Percentiles rank a stretch among this genome's conserved stretches.
Evolutionary conservation across 164 flowering plant species (phyloP).

Genomic region (Paratinospora sagittata): DNA sequence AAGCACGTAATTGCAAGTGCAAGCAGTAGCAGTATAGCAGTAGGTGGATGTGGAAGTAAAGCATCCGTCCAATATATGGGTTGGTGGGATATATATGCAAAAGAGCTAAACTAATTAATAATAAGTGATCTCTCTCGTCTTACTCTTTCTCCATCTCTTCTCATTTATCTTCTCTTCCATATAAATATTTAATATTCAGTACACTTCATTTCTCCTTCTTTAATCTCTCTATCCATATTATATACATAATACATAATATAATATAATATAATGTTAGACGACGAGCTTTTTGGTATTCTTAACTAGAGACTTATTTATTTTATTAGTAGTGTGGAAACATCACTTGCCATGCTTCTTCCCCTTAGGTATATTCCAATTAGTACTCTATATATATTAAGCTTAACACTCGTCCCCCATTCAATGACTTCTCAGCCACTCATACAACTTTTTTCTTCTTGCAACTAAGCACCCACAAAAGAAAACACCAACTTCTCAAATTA

Average conservation of each 20-base stretch:
- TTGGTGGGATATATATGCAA: conserved; percentile 2
- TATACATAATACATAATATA: no score
- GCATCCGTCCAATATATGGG: conserved; percentile 17
- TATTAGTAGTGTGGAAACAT: background rate
- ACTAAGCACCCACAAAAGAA: conserved; percentile 17
- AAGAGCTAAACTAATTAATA: background rate
- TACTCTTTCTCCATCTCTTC: conserved; percentile 5
- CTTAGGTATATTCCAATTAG: no score
- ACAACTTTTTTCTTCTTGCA: conserved; percentile 21
- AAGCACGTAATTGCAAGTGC: conserved; percentile 38
- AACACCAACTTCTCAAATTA: background rate
- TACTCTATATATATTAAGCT: background rate
- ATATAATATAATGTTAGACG: no score
- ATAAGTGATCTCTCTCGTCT: background rate
- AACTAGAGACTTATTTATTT: background rate
- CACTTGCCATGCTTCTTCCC: background rate
- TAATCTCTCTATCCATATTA: no score
- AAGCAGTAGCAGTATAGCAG: conserved; percentile 8
- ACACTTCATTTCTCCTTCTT: no score
- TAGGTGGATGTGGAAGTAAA: conserved; percentile 19
- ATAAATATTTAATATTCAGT: no score
- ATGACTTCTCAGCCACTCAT: conserved; percentile 38
- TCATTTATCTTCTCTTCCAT: background rate
- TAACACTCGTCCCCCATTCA: conserved; percentile 12
- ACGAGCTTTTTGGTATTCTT: background rate